Evolutionary conservation across 768 basidiomycete species (phyloP).

Genomic region (Gelatoporia subvermispora): DNA sequence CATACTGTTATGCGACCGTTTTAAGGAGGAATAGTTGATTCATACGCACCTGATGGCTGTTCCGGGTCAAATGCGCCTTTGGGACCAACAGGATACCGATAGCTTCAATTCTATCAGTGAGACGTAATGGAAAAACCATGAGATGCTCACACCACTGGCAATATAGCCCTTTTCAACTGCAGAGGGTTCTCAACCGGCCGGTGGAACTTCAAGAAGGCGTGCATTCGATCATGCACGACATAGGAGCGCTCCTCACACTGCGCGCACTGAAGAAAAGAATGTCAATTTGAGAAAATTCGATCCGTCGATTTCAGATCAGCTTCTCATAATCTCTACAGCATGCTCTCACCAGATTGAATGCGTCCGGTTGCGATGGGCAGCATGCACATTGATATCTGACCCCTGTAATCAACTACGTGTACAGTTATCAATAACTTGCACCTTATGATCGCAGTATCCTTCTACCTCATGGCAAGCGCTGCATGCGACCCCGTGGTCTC

Average conservation of each 20-base stretch:
- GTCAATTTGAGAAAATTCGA: no score
- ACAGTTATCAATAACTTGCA: neutral
- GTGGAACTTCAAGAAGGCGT: slow-evolving; percentile 84
- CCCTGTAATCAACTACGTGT: slow-evolving; percentile 63
- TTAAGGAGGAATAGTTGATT: neutral
- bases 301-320: neutral
- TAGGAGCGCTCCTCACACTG: slow-evolving; percentile 79
- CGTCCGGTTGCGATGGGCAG: slow-evolving; percentile 68
- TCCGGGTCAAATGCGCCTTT: slow-evolving; percentile 29
- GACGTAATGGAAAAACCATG: slow-evolving; percentile 3
- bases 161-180: slow-evolving; percentile 48
- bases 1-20: neutral
- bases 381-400: slow-evolving; percentile 85
- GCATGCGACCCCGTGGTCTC: slow-evolving; percentile 59
- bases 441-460: neutral
- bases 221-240: slow-evolving; percentile 73
- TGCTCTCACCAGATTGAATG: slow-evolving; percentile 67
- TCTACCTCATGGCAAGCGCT: slow-evolving; percentile 56
- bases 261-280: slow-evolving; percentile 51
- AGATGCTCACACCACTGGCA: slow-evolving; percentile 62
- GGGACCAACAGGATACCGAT: slow-evolving; percentile 59
- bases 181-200: slow-evolving; percentile 68
- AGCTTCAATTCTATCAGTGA: slow-evolving; percentile 39
- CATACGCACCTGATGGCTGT: slow-evolving; percentile 53
- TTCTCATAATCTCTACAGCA: neutral